Conservation (phyloP, 257 asterid species). For the Forsythia viridissima region DNA sequence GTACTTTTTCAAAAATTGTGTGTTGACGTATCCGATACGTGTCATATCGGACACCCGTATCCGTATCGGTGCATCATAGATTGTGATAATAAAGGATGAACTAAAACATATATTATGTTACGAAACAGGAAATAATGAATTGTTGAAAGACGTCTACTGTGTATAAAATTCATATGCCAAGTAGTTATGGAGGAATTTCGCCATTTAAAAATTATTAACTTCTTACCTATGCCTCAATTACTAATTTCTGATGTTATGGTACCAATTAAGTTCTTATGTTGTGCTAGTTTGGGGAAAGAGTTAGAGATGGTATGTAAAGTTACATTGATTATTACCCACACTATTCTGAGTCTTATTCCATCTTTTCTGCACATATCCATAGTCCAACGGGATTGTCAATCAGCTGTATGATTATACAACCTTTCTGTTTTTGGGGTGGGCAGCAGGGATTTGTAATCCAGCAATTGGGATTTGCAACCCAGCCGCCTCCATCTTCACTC, state of each 20-base stretch:
- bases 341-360: neutral
- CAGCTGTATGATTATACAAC: neutral
- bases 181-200: neutral
- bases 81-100: neutral
- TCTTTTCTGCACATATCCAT: neutral
- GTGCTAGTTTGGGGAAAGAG: neutral
- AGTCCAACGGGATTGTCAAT: neutral
- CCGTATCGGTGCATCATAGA: no score
- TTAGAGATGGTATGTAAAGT: neutral
- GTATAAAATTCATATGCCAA: neutral
- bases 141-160: neutral
- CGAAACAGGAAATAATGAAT: neutral
- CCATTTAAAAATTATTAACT: neutral
- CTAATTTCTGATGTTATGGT: neutral
- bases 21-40: no score
- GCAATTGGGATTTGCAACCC: neutral
- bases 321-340: no score
- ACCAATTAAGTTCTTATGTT: neutral
- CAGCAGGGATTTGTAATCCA: neutral
- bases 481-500: neutral
- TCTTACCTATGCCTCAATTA: neutral
- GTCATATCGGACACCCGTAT: no score
- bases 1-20: no score
- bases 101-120: conserved; percentile 3
- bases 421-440: neutral